These are phyloP conservation scores for Hepatocystis sp. DNA, from an alignment of 169 alveolate genomes.

Conservation along the genomic window DNA sequence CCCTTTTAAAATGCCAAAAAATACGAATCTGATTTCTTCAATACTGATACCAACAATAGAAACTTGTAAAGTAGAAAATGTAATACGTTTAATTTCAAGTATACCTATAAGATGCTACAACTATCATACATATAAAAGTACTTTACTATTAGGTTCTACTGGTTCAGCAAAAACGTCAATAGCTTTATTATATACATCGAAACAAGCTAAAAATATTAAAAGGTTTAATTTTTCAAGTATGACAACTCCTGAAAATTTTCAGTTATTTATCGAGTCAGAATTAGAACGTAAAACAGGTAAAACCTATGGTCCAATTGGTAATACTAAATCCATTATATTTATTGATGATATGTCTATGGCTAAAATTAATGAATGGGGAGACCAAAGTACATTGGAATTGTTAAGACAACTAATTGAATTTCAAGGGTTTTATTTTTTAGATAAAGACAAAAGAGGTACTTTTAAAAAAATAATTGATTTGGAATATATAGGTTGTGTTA, in stretches of 20 bases:
- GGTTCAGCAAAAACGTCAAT: constrained; percentile 98
- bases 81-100: constrained; percentile 86
- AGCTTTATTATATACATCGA: constrained; percentile 92
- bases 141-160: constrained; percentile 94
- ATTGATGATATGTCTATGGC: constrained; percentile 98
- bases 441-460: constrained; percentile 95
- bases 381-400: constrained; percentile 95
- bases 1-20: constrained; percentile 89
- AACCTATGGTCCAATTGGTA: constrained; percentile 94
- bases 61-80: constrained; percentile 93
- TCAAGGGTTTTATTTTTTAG: constrained; percentile 95
- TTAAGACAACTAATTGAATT: constrained; percentile 94
- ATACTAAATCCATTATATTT: constrained; percentile 93
- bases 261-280: constrained; percentile 95
- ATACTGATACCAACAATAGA: constrained; percentile 96
- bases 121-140: constrained; percentile 85
- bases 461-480: constrained; percentile 92
- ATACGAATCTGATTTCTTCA: constrained; percentile 89
- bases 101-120: constrained; percentile 81
- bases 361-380: constrained; percentile 97
- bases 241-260: constrained; percentile 95
- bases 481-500: constrained; percentile 95
- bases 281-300: constrained; percentile 95
- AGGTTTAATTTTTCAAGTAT: constrained; percentile 95
- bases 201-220: constrained; percentile 91